Conservation (phyloP, 352 stramenopile species). For the Saprolegnia parasitica region DNA sequence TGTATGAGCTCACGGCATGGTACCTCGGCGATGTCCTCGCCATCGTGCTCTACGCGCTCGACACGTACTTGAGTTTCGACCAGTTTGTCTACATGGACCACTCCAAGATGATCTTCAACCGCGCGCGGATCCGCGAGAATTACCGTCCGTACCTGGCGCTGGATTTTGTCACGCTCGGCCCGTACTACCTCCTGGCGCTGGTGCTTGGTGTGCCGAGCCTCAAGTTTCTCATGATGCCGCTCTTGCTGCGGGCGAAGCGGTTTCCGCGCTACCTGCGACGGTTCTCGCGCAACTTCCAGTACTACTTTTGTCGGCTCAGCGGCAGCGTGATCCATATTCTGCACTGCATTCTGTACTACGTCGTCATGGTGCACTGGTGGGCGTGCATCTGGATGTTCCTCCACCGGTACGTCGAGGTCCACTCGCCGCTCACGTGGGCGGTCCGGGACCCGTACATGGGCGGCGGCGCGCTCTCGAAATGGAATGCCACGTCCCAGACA, state of each 20-base stretch:
- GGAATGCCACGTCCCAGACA: background rate
- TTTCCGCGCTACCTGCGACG: constrained; percentile 28
- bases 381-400: constrained; percentile 28
- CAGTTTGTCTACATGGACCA: constrained; percentile 27
- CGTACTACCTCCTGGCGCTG: constrained; percentile 2
- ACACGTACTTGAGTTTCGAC: constrained; percentile 22
- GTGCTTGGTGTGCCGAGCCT: background rate
- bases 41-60: background rate
- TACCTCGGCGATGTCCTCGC: constrained; percentile 19
- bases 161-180: constrained; percentile 12
- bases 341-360: constrained; percentile 29
- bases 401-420: constrained; percentile 24
- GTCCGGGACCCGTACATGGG: constrained; percentile 27
- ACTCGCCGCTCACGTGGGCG: constrained; percentile 20
- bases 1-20: constrained; percentile 19
- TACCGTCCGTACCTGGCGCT: constrained; percentile 25
- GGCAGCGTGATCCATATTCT: constrained; percentile 28
- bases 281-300: constrained; percentile 27
- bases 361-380: constrained; percentile 29
- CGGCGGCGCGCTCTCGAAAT: constrained; percentile 21
- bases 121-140: constrained; percentile 23
- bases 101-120: constrained; percentile 21
- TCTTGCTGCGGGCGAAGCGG: constrained; percentile 25
- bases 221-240: constrained; percentile 25
- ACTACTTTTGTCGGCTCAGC: constrained; percentile 13